Evolutionary conservation across 176 grass and related monocot genomes (phyloP).

Genomic region (Elaeis guineensis): DNA sequence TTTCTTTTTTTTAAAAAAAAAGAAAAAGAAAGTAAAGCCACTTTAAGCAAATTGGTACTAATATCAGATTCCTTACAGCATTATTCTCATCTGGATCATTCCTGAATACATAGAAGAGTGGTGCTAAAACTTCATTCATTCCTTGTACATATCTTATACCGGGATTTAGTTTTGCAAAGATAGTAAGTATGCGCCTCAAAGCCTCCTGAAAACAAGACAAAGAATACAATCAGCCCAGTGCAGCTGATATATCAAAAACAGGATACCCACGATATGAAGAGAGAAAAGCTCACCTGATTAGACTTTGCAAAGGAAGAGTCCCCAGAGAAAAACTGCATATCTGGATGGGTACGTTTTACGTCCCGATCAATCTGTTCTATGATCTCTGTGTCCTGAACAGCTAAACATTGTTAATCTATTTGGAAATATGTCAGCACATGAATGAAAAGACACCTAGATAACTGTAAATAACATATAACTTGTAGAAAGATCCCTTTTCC

Average conservation of each 20-base stretch:
- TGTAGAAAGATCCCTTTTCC: too few relatives aligned
- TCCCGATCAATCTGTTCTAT: slow-evolving; percentile 97
- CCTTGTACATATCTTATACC: slow-evolving; percentile 98
- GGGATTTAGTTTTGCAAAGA: slow-evolving; percentile 95
- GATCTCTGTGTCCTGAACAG: slow-evolving; percentile 70
- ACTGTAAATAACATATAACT: too few relatives aligned
- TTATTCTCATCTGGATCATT: slow-evolving; percentile 59
- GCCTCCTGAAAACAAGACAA: slow-evolving; percentile 54
- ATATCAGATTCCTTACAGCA: slow-evolving; percentile 31
- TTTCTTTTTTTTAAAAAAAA: too few relatives aligned
- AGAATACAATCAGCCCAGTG: too few relatives aligned
- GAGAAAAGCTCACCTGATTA: slow-evolving; percentile 61
- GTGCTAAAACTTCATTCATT: slow-evolving; percentile 98
- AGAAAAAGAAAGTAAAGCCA: too few relatives aligned
- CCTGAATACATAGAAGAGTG: slow-evolving; percentile 88
- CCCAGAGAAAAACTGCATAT: slow-evolving; percentile 85
- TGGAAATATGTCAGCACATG: not conserved
- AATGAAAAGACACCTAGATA: too few relatives aligned
- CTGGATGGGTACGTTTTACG: slow-evolving; percentile 95
- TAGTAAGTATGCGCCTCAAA: slow-evolving; percentile 77
- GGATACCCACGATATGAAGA: too few relatives aligned
- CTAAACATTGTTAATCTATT: slow-evolving; percentile 13
- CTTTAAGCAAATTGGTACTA: too few relatives aligned
- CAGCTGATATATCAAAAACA: too few relatives aligned
- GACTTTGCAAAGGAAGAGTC: slow-evolving; percentile 48